Base-by-base conservation (phyloP, 148 eudicot genomes). In the Chenopodium formosanum region DNA sequence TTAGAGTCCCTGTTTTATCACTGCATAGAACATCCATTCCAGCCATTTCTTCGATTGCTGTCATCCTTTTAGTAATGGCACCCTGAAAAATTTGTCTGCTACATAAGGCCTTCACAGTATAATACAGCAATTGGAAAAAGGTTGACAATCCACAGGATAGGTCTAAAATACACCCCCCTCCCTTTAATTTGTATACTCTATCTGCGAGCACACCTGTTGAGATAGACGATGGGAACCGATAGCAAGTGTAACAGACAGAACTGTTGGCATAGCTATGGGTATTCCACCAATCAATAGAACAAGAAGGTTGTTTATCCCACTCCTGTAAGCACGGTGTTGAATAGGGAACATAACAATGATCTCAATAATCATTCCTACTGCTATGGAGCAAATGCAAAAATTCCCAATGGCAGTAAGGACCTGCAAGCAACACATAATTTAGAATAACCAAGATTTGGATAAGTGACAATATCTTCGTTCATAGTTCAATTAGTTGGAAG, bases 241-340 rank as follows among this genome's bases (percentile, higher is more conserved):
- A 50, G 96, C 96, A 73, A 92, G 92, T 46, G 96, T 92, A 62
- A 91, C 96, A 9, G 94, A 92, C 62, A 92, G 81, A 77, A 92
- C 97, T n/a, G 94, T 92, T 10, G 94, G 97, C 97, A 92, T 92
- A 40, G 97, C 97, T 23, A 92, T 92, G 52, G 97, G 97, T 78
- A 92, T 92, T 78, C 97, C 97, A 78, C 97, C 97, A 73, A 91
- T 92, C 87, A 92, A 79, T 75, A 92, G 85, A 75, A 92, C 97
- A 80, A 92, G 94, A 78, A 92, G 97, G 82, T 92, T 92, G 88
- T 92, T 85, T 81, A 92, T 92, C 73, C 94, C 94, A 10, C 83
- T 81, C 84, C 94, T 87, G 78, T 92, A 92, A 73, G 88, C 76
- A 46, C 97, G 89, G 14, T 83, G 86, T 80, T 92, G 90, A 75